Conservation (phyloP, 2,329 filamentous ascomycete species). For the Neopestalotiopsis sp. region DNA sequence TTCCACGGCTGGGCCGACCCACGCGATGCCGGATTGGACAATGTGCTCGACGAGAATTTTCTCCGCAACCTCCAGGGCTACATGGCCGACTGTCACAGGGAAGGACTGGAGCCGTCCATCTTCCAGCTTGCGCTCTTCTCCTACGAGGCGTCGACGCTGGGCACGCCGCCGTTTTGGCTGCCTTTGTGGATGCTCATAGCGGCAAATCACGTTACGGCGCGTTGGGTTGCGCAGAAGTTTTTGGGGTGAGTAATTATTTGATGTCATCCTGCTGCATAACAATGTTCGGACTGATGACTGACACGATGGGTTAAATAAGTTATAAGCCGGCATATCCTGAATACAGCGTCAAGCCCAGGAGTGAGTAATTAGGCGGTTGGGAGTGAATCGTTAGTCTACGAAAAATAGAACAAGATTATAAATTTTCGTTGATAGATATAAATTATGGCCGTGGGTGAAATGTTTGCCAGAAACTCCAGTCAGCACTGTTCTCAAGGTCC, state of each 20-base stretch:
- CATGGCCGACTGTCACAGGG: background rate
- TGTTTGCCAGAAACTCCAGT: too few species aligned
- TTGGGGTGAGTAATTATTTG: background rate
- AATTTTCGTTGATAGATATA: too few species aligned
- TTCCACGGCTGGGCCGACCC: background rate
- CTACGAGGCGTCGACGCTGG: background rate
- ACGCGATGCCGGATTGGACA: background rate
- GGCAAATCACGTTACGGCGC: background rate
- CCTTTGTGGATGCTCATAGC: background rate
- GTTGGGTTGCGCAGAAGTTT: background rate
- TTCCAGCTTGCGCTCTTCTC: background rate
- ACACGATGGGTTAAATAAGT: too few species aligned
- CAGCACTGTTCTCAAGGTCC: too few species aligned
- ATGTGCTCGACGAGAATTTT: background rate
- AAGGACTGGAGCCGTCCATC: background rate
- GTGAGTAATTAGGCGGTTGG: too few species aligned
- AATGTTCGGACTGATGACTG: too few species aligned
- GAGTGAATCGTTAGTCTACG: too few species aligned
- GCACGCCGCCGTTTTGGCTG: background rate
- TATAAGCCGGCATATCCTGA: too few species aligned
- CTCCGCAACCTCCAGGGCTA: background rate
- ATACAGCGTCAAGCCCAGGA: too few species aligned
- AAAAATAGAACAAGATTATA: too few species aligned
- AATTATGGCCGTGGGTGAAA: too few species aligned
- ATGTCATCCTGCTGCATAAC: too few species aligned